These are phyloP conservation scores for Pseudogymnoascus sp. DNA, from an alignment of 2,329 filamentous ascomycete genomes.

Conservation along the genomic window DNA sequence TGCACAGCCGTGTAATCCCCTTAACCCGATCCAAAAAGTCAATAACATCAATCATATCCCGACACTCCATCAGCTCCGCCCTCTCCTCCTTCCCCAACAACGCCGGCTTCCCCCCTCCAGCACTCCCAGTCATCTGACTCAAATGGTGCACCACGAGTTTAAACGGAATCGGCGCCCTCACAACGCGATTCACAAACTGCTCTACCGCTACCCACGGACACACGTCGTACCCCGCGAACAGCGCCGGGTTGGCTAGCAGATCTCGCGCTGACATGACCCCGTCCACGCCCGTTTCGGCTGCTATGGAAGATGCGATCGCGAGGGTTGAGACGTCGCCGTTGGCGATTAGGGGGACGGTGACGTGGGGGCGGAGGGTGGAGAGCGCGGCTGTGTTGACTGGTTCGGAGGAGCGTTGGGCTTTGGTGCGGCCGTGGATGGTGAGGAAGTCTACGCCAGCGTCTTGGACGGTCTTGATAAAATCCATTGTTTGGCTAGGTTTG, in stretches of 20 bases:
- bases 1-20: conserved; percentile 18
- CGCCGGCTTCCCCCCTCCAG: conserved; percentile 14
- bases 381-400: conserved; percentile 57
- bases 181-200: conserved; percentile 50
- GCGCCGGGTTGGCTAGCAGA: conserved; percentile 57
- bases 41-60: conserved; percentile 48
- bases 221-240: conserved; percentile 47
- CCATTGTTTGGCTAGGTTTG: conserved; percentile 34
- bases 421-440: conserved; percentile 60
- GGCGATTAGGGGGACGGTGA: conserved; percentile 52
- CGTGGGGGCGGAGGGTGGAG: conserved; percentile 35
- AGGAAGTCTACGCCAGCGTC: conserved; percentile 55
- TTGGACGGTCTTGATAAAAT: conserved; percentile 56
- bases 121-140: conserved; percentile 54
- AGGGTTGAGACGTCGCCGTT: conserved; percentile 64
- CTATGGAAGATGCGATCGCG: conserved; percentile 27
- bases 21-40: conserved; percentile 51
- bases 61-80: conserved; percentile 38
- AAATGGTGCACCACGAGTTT: conserved; percentile 59
- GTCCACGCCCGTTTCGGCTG: conserved; percentile 35
- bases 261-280: conserved; percentile 66
- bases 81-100: conserved; percentile 48
- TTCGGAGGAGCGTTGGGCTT: conserved; percentile 49
- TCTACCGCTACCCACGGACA: conserved; percentile 58
- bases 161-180: conserved; percentile 50